Base-by-base conservation (phyloP, 2,329 filamentous ascomycete species). In the Colletotrichum somersetense region DNA sequence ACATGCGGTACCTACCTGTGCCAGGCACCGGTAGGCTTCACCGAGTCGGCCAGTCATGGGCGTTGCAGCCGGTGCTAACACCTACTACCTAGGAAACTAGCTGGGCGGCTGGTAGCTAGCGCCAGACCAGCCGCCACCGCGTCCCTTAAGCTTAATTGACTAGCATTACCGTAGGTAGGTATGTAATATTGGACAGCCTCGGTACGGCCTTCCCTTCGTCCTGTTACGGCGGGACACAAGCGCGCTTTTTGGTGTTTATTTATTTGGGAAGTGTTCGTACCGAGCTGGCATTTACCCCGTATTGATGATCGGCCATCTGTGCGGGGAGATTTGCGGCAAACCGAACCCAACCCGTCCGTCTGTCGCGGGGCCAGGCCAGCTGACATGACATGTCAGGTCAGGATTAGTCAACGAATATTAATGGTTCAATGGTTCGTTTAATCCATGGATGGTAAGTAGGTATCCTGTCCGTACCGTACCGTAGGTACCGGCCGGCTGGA, bases 101-200 rank as follows among this genome's bases (percentile, higher is more conserved):
- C 3, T 30, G 30, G 30, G 30, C 38, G 12, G 38, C 38, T 40
- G 5, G 38, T 14, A 11, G 35, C 11, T 38, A 38, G 35, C 35
- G 35, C 35, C 35, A 38, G 35, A 38, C 35, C 35, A 38, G 8
- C 35, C 7, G 30, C 26, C 7, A 56, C 40, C 48, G 8, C 42
- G 52, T 12, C 38, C 53, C 59, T 72, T 72, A 72, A 72, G 70
- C 70, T 72, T 72, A 72, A 61, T 69, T 72, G 61, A 61, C 42
- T 63, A 62, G 52, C 42, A 67, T 59, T 44, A 44, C 30, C 30
- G 5, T 42, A 16, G 5, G 38, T 44, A 6, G 12, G 30, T 30
- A 30, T 30, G 30, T 3, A 30, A 30, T 30, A 30, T 30, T 30
- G 3, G 30, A 30, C 30, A 30, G 30, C 18, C 61, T 23, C 38